phyloP scores from a whole-genome alignment of 257 asterid species.

The Fraxinus excelsior region DNA sequence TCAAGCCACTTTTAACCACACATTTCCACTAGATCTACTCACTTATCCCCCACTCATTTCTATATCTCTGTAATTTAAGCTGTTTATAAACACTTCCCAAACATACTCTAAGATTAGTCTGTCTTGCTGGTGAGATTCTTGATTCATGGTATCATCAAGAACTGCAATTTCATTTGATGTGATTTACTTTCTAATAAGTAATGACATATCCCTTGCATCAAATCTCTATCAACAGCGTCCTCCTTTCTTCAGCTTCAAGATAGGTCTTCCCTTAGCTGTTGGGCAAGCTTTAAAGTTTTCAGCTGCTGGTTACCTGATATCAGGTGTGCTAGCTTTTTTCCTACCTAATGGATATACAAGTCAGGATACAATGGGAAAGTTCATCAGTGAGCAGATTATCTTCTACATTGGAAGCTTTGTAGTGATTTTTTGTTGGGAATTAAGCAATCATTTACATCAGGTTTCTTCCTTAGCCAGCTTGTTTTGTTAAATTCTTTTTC shows the following conservation, averaged over 20 bases:
- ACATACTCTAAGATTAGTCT: background rate
- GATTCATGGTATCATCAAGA: slow-evolving; percentile 11
- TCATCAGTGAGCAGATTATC: slow-evolving; percentile 63
- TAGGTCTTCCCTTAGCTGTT: slow-evolving; percentile 70
- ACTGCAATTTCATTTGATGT: slow-evolving; percentile 9
- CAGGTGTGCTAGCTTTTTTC: slow-evolving; percentile 48
- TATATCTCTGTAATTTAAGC: no score
- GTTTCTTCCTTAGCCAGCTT: slow-evolving; percentile 33
- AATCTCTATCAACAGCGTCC: slow-evolving; percentile 64
- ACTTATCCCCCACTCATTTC: no score
- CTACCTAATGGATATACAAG: slow-evolving; percentile 52
- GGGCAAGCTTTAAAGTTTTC: slow-evolving; percentile 67
- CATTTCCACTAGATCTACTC: no score
- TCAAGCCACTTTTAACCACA: no score
- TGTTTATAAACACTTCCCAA: no score
- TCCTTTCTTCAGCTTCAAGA: slow-evolving; percentile 92
- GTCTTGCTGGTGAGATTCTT: slow-evolving; percentile 11
- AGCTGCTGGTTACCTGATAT: slow-evolving; percentile 51
- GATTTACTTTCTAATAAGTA: slow-evolving; percentile 18
- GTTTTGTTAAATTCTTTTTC: background rate
- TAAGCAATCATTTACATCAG: slow-evolving; percentile 82
- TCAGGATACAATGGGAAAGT: slow-evolving; percentile 45
- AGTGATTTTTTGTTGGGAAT: slow-evolving; percentile 86
- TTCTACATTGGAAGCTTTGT: slow-evolving; percentile 61
- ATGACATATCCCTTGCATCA: background rate